Evolutionary conservation across 1,139 yeast genomes (phyloP).

Genomic region (Taphrina betulina): DNA sequence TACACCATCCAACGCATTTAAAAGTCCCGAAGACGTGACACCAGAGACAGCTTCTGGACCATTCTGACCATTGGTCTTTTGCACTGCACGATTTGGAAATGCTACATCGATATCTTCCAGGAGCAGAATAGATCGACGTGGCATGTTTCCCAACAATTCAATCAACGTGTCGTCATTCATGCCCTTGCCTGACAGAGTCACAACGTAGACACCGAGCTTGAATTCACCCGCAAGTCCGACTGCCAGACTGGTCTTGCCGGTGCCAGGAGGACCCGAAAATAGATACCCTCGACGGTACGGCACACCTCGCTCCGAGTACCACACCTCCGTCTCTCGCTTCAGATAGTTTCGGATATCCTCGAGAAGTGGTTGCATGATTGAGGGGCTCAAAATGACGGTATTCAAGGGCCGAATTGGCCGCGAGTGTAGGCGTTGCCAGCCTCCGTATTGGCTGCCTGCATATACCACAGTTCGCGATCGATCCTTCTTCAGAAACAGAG

Average conservation of each 20-base stretch:
- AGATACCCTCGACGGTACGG: constrained; percentile 96
- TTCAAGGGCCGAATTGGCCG: constrained; percentile 79
- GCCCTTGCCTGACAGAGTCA: constrained; percentile 85
- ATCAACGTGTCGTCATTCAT: constrained; percentile 90
- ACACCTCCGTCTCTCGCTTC: constrained; percentile 58
- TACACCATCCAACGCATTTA: constrained; percentile 96
- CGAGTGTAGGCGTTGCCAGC: constrained; percentile 43
- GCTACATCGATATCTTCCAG: constrained; percentile 97
- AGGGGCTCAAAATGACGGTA: constrained; percentile 79
- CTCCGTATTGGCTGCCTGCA: constrained; percentile 26
- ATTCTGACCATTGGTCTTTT: constrained; percentile 40
- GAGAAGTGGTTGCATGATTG: constrained; percentile 65
- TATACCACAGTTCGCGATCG: constrained; percentile 28
- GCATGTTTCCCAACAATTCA: constrained; percentile 93
- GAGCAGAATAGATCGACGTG: constrained; percentile 77
- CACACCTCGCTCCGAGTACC: constrained; percentile 95
- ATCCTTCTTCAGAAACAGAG: constrained; percentile 19
- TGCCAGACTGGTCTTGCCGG: constrained; percentile 92
- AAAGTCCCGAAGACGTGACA: constrained; percentile 89
- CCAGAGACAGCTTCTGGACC: constrained; percentile 57
- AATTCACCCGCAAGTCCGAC: constrained; percentile 96
- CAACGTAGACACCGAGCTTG: constrained; percentile 90
- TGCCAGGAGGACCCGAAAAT: constrained; percentile 95
- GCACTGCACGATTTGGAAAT: constrained; percentile 65
- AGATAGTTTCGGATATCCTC: constrained; percentile 78